phyloP scores from a whole-genome alignment of 2,329 filamentous ascomycete species.

The Colletotrichum somersetense region DNA sequence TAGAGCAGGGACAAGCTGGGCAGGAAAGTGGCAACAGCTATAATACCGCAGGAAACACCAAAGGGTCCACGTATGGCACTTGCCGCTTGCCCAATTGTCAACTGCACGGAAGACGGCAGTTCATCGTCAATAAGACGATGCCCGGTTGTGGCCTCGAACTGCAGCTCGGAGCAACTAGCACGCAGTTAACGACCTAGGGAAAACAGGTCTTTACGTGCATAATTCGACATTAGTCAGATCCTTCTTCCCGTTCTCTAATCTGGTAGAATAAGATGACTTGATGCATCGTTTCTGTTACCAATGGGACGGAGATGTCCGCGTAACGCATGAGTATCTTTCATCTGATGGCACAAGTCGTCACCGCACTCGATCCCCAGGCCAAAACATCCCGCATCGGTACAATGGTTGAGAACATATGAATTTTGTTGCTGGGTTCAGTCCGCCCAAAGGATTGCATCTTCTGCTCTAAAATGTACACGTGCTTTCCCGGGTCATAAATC shows the following conservation, averaged over 20 bases:
- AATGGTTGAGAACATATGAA: constrained; percentile 29
- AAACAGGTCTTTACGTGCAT: not conserved
- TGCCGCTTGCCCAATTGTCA: not conserved
- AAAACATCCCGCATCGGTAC: not conserved
- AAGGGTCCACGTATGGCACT: not conserved
- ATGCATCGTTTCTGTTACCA: not conserved
- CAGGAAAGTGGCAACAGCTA: not conserved
- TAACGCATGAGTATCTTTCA: not conserved
- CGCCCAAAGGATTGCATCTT: constrained; percentile 38
- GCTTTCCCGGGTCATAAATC: constrained; percentile 29
- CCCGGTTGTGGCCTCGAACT: not conserved
- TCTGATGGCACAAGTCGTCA: not conserved
- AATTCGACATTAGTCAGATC: not conserved
- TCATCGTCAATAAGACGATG: not conserved
- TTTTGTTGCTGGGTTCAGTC: constrained; percentile 18
- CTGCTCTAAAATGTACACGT: constrained; percentile 42
- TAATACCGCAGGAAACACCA: not conserved
- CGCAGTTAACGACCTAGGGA: not conserved
- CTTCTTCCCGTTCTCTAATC: not conserved
- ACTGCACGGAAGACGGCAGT: not conserved
- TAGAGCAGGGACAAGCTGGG: not conserved
- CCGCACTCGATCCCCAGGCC: not conserved
- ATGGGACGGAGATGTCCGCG: not conserved
- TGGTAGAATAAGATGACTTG: not conserved
- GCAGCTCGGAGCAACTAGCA: not conserved